These are phyloP conservation scores for Neodidymelliopsis sp. DNA, from an alignment of 2,329 filamentous ascomycete genomes.

Conservation along the genomic window DNA sequence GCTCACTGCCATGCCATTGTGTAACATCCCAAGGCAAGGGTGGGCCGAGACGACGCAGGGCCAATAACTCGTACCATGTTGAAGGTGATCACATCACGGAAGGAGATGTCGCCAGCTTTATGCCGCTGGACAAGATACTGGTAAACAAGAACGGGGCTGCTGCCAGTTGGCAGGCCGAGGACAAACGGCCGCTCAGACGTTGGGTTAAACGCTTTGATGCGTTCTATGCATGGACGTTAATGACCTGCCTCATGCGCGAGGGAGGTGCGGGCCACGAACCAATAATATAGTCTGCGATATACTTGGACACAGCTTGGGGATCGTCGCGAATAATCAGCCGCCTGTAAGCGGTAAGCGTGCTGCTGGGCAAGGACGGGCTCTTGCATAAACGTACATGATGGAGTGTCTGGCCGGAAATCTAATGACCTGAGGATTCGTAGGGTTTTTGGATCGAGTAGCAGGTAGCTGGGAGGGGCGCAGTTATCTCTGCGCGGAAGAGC, in stretches of 20 bases:
- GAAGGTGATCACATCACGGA: slow-evolving; percentile 88
- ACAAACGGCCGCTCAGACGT: slow-evolving; percentile 78
- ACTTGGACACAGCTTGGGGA: slow-evolving; percentile 71
- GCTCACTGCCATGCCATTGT: slow-evolving; percentile 26
- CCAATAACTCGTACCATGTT: slow-evolving; percentile 72
- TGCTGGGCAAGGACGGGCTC: slow-evolving; percentile 21
- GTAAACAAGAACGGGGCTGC: slow-evolving; percentile 81
- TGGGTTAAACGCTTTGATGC: slow-evolving; percentile 79
- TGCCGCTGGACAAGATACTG: slow-evolving; percentile 74
- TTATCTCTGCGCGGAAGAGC: slow-evolving; percentile 7
- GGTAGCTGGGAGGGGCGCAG: slow-evolving; percentile 4
- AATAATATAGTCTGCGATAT: slow-evolving; percentile 84
- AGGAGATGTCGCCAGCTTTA: slow-evolving; percentile 79
- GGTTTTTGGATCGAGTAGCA: slow-evolving; percentile 20
- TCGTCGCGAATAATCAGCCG: slow-evolving; percentile 84
- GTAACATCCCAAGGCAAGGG: slow-evolving; percentile 23
- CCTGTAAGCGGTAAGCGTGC: slow-evolving; percentile 60
- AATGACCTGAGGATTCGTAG: slow-evolving; percentile 20
- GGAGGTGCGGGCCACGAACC: slow-evolving; percentile 53
- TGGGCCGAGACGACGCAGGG: slow-evolving; percentile 18
- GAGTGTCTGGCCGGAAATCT: slow-evolving; percentile 11
- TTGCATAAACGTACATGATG: slow-evolving; percentile 46
- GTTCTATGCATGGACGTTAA: slow-evolving; percentile 59
- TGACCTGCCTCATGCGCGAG: slow-evolving; percentile 28
- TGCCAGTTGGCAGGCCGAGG: slow-evolving; percentile 83